These are phyloP conservation scores for Irpex sp. DNA, from an alignment of 1,284 basidiomycete species.

Conservation along the genomic window DNA sequence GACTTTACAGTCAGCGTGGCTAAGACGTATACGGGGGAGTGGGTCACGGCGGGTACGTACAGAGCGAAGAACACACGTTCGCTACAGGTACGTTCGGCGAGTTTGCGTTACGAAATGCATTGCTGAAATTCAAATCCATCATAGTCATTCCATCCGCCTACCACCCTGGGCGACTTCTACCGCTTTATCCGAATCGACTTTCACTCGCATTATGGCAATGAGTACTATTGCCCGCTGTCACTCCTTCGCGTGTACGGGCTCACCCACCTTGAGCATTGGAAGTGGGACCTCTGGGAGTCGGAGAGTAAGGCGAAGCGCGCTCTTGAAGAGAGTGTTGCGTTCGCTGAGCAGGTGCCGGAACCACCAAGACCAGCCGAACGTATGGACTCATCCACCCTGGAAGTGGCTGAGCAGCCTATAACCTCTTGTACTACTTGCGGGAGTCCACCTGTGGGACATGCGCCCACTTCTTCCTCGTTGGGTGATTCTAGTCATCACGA, in stretches of 20 bases:
- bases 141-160: slow-evolving; percentile 76
- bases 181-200: slow-evolving; percentile 96
- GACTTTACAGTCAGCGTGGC: slow-evolving; percentile 87
- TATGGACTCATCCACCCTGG: not conserved
- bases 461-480: not conserved
- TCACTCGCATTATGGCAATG: slow-evolving; percentile 88
- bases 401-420: not conserved
- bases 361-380: slow-evolving; percentile 16
- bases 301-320: slow-evolving; percentile 49
- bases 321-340: slow-evolving; percentile 16
- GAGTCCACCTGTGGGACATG: not conserved
- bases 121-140: not conserved
- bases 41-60: slow-evolving; percentile 75
- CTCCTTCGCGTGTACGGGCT: slow-evolving; percentile 93
- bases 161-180: slow-evolving; percentile 76
- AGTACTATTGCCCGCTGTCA: slow-evolving; percentile 95
- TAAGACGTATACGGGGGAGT: slow-evolving; percentile 69
- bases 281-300: slow-evolving; percentile 80
- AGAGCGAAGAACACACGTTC: slow-evolving; percentile 87
- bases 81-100: slow-evolving; percentile 67
- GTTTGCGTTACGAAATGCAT: not conserved
- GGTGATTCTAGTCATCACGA: not conserved
- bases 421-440: not conserved
- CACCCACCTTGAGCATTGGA: slow-evolving; percentile 95
- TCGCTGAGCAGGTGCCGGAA: slow-evolving; percentile 22